Conservation (phyloP, 495 filamentous ascomycete genomes). For the Cenococcum geophilum region DNA sequence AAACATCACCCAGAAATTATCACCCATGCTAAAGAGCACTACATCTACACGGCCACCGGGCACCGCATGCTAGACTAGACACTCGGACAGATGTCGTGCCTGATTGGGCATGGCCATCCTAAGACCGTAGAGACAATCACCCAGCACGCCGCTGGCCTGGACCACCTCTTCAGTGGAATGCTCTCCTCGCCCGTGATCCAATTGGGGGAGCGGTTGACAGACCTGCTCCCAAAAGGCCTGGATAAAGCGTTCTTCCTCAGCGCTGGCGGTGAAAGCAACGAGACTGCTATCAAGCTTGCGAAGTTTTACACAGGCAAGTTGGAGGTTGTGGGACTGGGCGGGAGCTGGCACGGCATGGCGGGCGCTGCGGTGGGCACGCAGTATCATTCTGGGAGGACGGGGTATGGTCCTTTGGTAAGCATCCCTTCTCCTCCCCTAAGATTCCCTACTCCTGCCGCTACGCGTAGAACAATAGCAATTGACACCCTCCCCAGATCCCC, state of each 20-base stretch:
- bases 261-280: conserved; percentile 51
- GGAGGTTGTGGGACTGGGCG: conserved; percentile 50
- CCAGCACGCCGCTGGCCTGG: conserved; percentile 42
- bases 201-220: conserved; percentile 43
- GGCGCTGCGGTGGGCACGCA: conserved; percentile 42
- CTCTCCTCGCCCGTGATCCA: conserved; percentile 47
- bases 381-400: conserved; percentile 45
- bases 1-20: conserved; percentile 34
- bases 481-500: conserved; percentile 20
- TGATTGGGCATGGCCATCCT: conserved; percentile 53
- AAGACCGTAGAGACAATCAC: conserved; percentile 49
- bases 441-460: neutral
- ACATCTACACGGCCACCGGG: conserved; percentile 25
- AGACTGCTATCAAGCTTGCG: conserved; percentile 52
- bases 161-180: conserved; percentile 53
- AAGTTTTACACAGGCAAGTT: conserved; percentile 53
- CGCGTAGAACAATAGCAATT: neutral
- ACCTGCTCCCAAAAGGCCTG: conserved; percentile 43
- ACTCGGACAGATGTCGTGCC: conserved; percentile 52
- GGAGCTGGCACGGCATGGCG: conserved; percentile 51
- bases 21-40: conserved; percentile 15
- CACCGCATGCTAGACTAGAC: conserved; percentile 41
- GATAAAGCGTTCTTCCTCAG: conserved; percentile 51
- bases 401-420: conserved; percentile 40
- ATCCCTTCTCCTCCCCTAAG: conserved; percentile 7